Base-by-base conservation (phyloP, 805 yeast genomes). In the Candida saitoana region DNA sequence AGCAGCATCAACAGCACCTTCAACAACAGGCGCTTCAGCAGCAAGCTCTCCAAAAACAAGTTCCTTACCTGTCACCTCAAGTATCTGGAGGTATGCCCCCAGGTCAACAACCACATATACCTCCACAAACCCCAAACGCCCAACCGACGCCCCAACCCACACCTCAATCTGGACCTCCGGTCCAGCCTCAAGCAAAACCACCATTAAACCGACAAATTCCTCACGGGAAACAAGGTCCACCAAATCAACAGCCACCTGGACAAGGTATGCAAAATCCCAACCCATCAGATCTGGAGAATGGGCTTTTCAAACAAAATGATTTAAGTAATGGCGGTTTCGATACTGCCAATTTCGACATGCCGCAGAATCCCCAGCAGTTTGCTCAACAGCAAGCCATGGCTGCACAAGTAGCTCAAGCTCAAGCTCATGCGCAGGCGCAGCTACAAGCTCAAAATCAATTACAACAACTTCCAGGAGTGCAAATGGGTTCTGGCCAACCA, bases 141-240 rank as follows among this genome's bases (percentile, higher is more conserved):
- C 17, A 18, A 20, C 17, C 36, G 25, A 36, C 41, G 18, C 19
- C 27, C 29, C 38, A 42, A 36, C 39, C 41, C 22, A 44, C 47
- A 46, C 42, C 45, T 18, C 43, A 45, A 36, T 30, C 37, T 32
- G 9, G 18, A 34, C 33, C 39, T 14, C 27, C 38, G 25, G 29
- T 36, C 5, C 48, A 45, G 24, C 12, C 39, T 11, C 47, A 41
- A 20, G 34, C 29, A 38, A 45, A 37, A 32, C 41, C 39, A n/a
- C 46, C 42, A 18, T 32, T 38, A 3, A 29, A 29, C 16, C 32
- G 11, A 11, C 32, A 29, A 14, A 11, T 29, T 22, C 36, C 38
- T 8, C 12, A 17, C 3, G 7, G 34, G 3, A 29, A 30, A 2
- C 39, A 35, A 30, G 25, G 34, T 14, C 44, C 46, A 29, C 52